Conservation (phyloP, 345 rosid genomes). For the Eucalyptus cloeziana region DNA sequence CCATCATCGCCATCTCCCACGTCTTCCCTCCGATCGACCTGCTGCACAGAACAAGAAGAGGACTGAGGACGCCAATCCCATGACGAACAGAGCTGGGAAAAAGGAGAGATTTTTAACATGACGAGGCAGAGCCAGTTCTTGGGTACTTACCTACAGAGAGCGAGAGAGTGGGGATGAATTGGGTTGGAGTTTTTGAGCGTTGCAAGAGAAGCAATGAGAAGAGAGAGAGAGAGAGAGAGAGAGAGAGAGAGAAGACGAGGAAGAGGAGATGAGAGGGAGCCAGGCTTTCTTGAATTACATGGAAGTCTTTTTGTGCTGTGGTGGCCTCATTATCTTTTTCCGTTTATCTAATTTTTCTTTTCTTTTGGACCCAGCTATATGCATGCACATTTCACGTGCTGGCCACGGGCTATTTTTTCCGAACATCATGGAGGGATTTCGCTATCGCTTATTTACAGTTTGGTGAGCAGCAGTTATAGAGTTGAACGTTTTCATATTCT, state of each 20-base stretch:
- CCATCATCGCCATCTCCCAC: slow-evolving; percentile 29
- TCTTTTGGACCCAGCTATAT: background rate
- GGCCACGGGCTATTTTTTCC: background rate
- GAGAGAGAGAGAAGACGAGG: background rate
- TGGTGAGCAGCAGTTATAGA: background rate
- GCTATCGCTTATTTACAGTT: background rate
- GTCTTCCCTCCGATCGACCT: background rate
- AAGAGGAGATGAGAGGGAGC: background rate
- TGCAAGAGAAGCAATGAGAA: background rate
- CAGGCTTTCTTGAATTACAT: background rate
- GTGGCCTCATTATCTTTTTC: background rate
- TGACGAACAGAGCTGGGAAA: background rate
- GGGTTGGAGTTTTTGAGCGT: background rate
- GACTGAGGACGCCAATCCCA: background rate
- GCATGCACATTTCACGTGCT: background rate
- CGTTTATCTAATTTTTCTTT: background rate
- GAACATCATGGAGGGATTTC: background rate
- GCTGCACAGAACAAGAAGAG: background rate
- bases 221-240: background rate
- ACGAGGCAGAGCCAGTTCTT: background rate
- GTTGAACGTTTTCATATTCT: background rate
- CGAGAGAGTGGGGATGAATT: background rate
- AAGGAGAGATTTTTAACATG: background rate
- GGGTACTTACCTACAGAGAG: background rate
- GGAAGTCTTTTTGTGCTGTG: background rate